Evolutionary conservation across 129 eudicot species (phyloP), one percentile per base, ranked within the genome.

Genomic region (Rutidosis leptorrhynchoides): DNA sequence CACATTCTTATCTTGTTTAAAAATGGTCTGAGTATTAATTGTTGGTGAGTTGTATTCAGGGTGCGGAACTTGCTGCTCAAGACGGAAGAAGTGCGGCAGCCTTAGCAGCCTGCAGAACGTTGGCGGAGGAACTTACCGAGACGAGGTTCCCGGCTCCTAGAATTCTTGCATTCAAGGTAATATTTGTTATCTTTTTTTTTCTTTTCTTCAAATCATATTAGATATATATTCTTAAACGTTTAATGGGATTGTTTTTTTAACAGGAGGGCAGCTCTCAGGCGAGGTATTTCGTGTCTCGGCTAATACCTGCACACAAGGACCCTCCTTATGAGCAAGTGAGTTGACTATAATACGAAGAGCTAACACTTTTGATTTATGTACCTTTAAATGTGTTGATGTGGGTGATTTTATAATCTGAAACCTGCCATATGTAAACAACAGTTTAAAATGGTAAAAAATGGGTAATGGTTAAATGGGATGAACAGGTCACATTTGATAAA

Each of bases 241-340:
- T 51, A 32, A 30, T 12, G 49, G 25, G 64, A 27, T 6, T 73
- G 64, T 21, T 28, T 67, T 67, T 62, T 58, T 67, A 48, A 78
- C 88, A 93, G 99, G 99, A 89, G 83, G 99, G 96, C 40, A 89
- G 96, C 79, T 93, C 99, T 65, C 96, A 93, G 73, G 95, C 99
- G 9, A 85, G 99, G 63, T 93, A 93, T 83, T 93, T 93, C 70
- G 95, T 88, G 28, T 82, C 96, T 67, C 87, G 96, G 64, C 52
- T 93, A 62, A 89, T 93, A 75, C 99, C 99, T 53, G 99, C 99
- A 63, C 99, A 84, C 79, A 89, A 89, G 78, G 99, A 93, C 65
- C 99, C 99, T 60, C 96, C 99, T 2, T 93, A 88, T 40, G 96
- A 93, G 77, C 99, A 89, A 77, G 98, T 88, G 62, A 75, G 80